Evolutionary conservation across 2,329 filamentous ascomycete species (phyloP).

Genomic region (Trichoderma sp.): DNA sequence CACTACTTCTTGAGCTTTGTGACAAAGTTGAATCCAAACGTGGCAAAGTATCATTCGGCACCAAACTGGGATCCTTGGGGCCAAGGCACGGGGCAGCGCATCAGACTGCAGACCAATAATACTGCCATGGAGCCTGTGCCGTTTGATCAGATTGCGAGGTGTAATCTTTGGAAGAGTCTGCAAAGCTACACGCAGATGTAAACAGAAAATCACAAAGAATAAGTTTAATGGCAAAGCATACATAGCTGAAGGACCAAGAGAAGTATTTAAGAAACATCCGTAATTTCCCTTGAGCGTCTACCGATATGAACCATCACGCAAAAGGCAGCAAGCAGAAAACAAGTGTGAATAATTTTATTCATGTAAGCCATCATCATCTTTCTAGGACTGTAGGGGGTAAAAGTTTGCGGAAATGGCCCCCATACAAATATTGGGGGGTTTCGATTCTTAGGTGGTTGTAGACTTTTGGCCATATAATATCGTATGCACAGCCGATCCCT

Average conservation of each 20-base stretch:
- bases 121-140: conserved; percentile 42
- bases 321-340: neutral
- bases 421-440: neutral
- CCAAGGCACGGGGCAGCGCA: conserved; percentile 28
- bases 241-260: neutral
- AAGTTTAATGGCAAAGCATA: neutral
- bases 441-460: neutral
- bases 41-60: conserved; percentile 33
- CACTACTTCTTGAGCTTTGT: conserved; percentile 54
- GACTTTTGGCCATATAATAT: neutral
- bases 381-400: neutral
- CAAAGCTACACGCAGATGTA: conserved; percentile 5
- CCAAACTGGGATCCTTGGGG: conserved; percentile 47
- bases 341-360: neutral
- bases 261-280: neutral
- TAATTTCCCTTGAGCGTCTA: neutral
- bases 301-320: neutral
- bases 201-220: neutral
- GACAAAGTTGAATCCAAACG: conserved; percentile 46
- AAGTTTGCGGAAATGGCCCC: neutral
- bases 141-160: conserved; percentile 37
- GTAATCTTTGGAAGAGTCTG: conserved; percentile 41
- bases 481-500: neutral
- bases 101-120: conserved; percentile 42
- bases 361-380: neutral